Evolutionary conservation across 1,139 yeast genomes (phyloP).

Genomic region (Magnusiomyces suaveolens): DNA sequence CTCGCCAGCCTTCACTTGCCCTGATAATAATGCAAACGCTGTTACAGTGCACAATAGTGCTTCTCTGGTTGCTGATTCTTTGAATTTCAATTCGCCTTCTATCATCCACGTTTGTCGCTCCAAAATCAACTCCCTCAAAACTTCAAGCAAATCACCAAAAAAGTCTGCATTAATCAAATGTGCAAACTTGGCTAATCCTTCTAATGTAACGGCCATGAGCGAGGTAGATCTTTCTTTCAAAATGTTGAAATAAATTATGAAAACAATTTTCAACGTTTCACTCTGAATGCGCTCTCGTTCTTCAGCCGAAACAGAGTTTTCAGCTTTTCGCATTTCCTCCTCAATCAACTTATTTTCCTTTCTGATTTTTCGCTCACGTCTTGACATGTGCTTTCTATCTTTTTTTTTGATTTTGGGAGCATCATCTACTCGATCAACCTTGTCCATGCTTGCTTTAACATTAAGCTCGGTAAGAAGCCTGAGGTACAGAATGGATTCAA

Average conservation of each 20-base stretch:
- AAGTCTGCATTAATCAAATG: constrained; percentile 87
- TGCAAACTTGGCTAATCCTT: constrained; percentile 84
- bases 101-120: constrained; percentile 35
- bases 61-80: constrained; percentile 47
- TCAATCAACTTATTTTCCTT: constrained; percentile 83
- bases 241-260: constrained; percentile 68
- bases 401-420: constrained; percentile 58
- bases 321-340: constrained; percentile 80
- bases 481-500: constrained; percentile 63
- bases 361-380: constrained; percentile 76
- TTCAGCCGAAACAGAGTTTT: constrained; percentile 75
- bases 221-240: constrained; percentile 53
- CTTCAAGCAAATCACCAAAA: constrained; percentile 85
- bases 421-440: constrained; percentile 39
- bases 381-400: constrained; percentile 80
- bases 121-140: constrained; percentile 64
- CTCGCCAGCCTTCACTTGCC: constrained; percentile 43
- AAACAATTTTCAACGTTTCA: constrained; percentile 62
- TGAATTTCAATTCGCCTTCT: constrained; percentile 35
- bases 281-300: constrained; percentile 81
- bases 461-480: constrained; percentile 64
- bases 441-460: constrained; percentile 48
- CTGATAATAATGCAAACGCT: constrained; percentile 75
- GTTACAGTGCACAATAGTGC: constrained; percentile 76
- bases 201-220: constrained; percentile 80